phyloP scores from a whole-genome alignment of 2,329 filamentous ascomycete genomes.

The Fusarium sp. region DNA sequence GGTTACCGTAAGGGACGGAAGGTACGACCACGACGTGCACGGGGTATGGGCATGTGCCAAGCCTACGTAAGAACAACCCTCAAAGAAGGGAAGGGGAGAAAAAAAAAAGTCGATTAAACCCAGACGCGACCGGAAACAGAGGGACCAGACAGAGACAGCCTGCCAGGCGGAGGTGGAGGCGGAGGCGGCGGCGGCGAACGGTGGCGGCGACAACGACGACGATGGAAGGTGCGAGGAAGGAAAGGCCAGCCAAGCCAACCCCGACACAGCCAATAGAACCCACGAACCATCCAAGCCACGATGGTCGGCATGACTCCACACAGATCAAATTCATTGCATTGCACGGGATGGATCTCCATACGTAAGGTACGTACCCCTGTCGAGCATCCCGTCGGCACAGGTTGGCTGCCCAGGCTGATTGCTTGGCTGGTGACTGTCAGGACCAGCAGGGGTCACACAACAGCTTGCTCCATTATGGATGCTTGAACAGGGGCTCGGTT shows the following conservation, averaged over 20 bases:
- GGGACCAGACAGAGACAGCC: constrained; percentile 20
- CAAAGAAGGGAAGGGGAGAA: neutral
- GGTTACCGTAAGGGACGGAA: constrained; percentile 3
- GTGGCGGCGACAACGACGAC: constrained; percentile 33
- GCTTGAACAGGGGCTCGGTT: constrained; percentile 1
- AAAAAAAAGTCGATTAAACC: constrained; percentile 15
- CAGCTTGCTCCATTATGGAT: constrained; percentile 1
- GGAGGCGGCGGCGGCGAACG: constrained; percentile 21
- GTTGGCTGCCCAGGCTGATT: constrained; percentile 14
- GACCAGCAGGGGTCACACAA: neutral
- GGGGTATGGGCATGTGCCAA: neutral
- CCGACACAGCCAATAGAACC: constrained; percentile 22
- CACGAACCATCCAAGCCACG: neutral
- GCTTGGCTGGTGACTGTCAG: constrained; percentile 10
- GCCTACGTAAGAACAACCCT: constrained; percentile 7
- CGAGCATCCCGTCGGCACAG: constrained; percentile 23
- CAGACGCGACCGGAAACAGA: constrained; percentile 9
- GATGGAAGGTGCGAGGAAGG: constrained; percentile 29
- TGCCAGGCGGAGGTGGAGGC: constrained; percentile 10
- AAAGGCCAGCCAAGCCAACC: neutral
- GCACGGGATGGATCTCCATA: constrained; percentile 37
- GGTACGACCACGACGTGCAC: neutral
- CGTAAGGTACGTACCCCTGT: constrained; percentile 26
- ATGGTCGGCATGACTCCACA: constrained; percentile 15
- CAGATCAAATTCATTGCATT: constrained; percentile 12